Evolutionary conservation across 306 rosid species (phyloP), one percentile per base, ranked within the genome.

Genomic region (Carpinus viminea): DNA sequence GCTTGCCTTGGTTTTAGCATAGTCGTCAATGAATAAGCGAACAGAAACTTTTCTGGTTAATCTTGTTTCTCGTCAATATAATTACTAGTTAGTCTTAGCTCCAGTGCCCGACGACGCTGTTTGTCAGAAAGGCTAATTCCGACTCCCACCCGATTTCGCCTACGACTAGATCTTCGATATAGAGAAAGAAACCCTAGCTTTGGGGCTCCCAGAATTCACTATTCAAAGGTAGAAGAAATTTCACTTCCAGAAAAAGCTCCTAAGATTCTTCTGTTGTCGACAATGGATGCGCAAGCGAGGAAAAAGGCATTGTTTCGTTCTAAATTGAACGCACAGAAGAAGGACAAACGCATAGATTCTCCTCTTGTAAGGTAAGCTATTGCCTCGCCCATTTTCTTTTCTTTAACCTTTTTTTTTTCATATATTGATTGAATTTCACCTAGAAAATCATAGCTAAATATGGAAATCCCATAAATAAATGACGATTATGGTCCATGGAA

Each of bases 281-380:
- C 31, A 26, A 86, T 80, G 84, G 85, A 85, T 73, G 84, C 86
- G 16, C 85, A 91, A 76, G 90, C 92, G 31, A 91, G 79, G 90
- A 88, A 88, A 72, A 95, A 88, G 73, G 87, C 94, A 9, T 8
- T 83, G 18, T 87, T 90, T 82, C 98, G 96, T 71, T 88, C 97
- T 64, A 88, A 83, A 88, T 79, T 92, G 90, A 91, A 89, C 74
- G 92, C 93, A 5, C 91, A 88, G 85, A 90, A 89, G 92, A 93
- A 90, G 83, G 98, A 87, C 10, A 95, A 95, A 83, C 95, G 93
- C 80, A 84, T 87, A 13, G 93, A 90, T 54, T 95, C 97, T 56
- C 93, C 97, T 71, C 88, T 95, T 0, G 89, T 93, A 3, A 89
- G 99, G 99, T 90, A 78, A 28, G 73, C 56, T 47, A 62, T 52